Percentiles rank a stretch among this genome's conserved stretches.
These are phyloP conservation scores for Syncephalastrum racemosum DNA, from an alignment of 371 early-diverging fungal species.

Conservation along the genomic window DNA sequence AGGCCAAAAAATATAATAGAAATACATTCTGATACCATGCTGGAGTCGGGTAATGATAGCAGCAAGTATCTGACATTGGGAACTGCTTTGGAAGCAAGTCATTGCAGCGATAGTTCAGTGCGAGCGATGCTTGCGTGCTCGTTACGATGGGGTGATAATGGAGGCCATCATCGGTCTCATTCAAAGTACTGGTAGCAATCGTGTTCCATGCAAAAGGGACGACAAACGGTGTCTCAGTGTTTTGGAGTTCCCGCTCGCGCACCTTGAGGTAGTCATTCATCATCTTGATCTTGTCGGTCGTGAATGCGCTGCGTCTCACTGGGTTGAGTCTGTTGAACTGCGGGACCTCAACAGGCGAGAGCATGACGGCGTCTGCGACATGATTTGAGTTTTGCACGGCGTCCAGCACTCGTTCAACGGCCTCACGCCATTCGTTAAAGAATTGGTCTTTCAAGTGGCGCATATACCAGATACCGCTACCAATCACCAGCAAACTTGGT, in stretches of 20 bases:
- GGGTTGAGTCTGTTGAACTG: constrained; percentile 31
- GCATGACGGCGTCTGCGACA: constrained; percentile 35
- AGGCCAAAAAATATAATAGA: constrained; percentile 39
- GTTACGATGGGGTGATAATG: constrained; percentile 53
- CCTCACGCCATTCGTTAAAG: constrained; percentile 42
- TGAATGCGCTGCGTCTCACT: constrained; percentile 39
- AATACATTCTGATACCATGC: constrained; percentile 42
- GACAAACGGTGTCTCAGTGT: constrained; percentile 30
- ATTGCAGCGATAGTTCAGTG: constrained; percentile 68
- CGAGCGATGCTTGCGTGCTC: constrained; percentile 51
- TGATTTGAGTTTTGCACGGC: constrained; percentile 17
- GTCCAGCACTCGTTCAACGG: constrained; percentile 44
- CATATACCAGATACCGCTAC: constrained; percentile 64
- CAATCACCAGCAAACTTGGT: constrained; percentile 54
- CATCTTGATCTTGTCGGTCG: constrained; percentile 39
- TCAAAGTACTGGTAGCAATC: constrained; percentile 35
- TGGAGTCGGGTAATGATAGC: constrained; percentile 57
- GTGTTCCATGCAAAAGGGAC: constrained; percentile 56
- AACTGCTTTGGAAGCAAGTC: constrained; percentile 37
- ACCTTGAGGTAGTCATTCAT: constrained; percentile 58
- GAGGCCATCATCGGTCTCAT: constrained; percentile 61
- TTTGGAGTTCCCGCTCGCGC: constrained; percentile 2
- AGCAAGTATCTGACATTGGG: constrained; percentile 61
- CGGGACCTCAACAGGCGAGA: constrained; percentile 41
- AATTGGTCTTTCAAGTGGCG: constrained; percentile 40